Evolutionary conservation across 2,329 filamentous ascomycete genomes (phyloP), one percentile per base, ranked within the genome.

Genomic region (Cryoendolithus antarcticus): DNA sequence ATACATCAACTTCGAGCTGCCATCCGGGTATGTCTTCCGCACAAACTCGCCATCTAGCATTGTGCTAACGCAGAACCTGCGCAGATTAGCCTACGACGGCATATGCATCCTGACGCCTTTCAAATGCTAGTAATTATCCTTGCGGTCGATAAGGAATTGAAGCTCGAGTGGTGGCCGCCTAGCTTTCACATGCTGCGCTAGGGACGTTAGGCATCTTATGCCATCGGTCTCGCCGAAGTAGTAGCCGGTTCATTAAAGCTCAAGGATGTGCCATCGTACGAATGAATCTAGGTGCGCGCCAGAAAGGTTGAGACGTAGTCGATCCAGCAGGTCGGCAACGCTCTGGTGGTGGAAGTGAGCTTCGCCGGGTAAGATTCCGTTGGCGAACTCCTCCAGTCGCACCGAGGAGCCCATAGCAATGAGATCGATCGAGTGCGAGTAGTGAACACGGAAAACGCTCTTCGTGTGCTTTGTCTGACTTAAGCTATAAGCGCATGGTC

Each of bases 211-310:
- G 60, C 93, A 95, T 47, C 91, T 79, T 47, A 96, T 85, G 40
- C 91, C 91, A 58, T 98, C 91, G 1, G 89, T 94, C 64, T 98
- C 91, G 69, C 89, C 95, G 48, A 98, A 82, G 59, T 88, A 98
- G 67, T 96, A 98, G 62, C 96, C 91, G 56, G 82, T 71, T 43
- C 72, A 71, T 45, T 80, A 77, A 29, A 98, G 72, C 64, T 93
- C 86, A 10, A 77, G 66, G 7, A 96, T 63, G 61, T 98, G 91
- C 51, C 75, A 71, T 42, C 81, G 72, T 39, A 83, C 72, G 59
- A 98, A 98, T 55, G 85, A 93, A 48, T 98, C 88, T 9, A 91
- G 91, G 61, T 98, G 91, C 37, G 91, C 89, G 54, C 77, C 91
- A 1, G 91, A 88, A 51, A 98, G 98, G 47, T 65, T 71, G 15